These are phyloP conservation scores for Kluyveromyces marxianus DNA, from an alignment of 1,139 yeast genomes.

Conservation along the genomic window DNA sequence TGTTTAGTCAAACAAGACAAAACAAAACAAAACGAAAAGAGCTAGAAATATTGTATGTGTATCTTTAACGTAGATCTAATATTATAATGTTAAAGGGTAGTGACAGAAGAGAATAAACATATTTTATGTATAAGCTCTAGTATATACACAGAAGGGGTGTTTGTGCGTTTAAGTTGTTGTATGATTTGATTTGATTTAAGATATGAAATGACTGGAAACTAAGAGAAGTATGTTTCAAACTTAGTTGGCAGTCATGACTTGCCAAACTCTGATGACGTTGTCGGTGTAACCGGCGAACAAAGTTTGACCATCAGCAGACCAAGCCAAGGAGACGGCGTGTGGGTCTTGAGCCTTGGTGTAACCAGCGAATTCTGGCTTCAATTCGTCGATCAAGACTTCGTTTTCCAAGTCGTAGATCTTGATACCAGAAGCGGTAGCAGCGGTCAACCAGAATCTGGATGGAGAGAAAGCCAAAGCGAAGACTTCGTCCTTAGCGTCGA, in stretches of 20 bases:
- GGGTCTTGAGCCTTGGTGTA: constrained; percentile 94
- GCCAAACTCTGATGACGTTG: constrained; percentile 99
- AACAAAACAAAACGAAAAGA: too few relatives aligned
- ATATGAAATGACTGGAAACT: background rate
- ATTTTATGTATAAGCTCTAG: too few relatives aligned
- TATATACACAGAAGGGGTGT: too few relatives aligned
- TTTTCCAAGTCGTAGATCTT: constrained; percentile 98
- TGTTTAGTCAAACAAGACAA: too few relatives aligned
- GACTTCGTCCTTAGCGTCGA: constrained; percentile 93
- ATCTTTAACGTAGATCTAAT: too few relatives aligned
- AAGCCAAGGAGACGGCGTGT: constrained; percentile 95
- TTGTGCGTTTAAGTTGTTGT: too few relatives aligned
- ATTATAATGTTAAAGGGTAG: too few relatives aligned
- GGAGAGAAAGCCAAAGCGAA: constrained; percentile 99
- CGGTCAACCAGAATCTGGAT: constrained; percentile 99
- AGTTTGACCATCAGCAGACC: constrained; percentile 99
- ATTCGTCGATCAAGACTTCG: constrained; percentile 93
- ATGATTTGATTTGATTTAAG: too few relatives aligned
- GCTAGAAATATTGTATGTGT: too few relatives aligned
- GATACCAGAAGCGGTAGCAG: constrained; percentile 97
- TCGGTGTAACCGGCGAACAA: constrained; percentile 99
- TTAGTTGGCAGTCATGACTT: constrained; percentile 89
- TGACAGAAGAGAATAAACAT: too few relatives aligned
- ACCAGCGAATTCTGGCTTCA: constrained; percentile 95
- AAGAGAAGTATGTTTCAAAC: constrained; percentile 2